These are phyloP conservation scores for Suillus spraguei DNA, from an alignment of 768 basidiomycete species.

Conservation along the genomic window DNA sequence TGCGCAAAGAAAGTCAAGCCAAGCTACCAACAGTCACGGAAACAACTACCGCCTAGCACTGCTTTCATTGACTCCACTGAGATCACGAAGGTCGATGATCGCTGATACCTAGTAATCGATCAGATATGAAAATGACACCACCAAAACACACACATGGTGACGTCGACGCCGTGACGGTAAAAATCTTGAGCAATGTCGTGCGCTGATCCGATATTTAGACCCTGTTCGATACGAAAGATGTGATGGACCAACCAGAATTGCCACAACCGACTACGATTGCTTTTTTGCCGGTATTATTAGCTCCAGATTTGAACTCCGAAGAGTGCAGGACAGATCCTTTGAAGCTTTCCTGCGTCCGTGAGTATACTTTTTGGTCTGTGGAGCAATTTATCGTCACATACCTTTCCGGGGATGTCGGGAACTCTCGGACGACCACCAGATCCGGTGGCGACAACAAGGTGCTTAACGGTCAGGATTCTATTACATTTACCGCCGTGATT, in stretches of 20 bases:
- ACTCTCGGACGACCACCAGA: slow-evolving; percentile 46
- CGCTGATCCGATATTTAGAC: slow-evolving; percentile 22
- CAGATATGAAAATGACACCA: slow-evolving; percentile 6
- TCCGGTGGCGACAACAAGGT: slow-evolving; percentile 61
- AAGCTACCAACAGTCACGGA: background rate
- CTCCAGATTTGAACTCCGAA: slow-evolving; percentile 46
- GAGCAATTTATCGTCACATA: background rate
- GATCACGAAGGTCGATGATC: slow-evolving; percentile 27
- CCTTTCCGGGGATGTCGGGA: slow-evolving; percentile 38
- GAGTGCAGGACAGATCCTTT: slow-evolving; percentile 59
- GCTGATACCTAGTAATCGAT: slow-evolving; percentile 21
- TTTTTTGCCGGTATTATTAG: slow-evolving; percentile 59
- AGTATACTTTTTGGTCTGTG: background rate
- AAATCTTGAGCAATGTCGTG: slow-evolving; percentile 43
- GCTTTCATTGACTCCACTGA: slow-evolving; percentile 15
- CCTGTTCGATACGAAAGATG: background rate
- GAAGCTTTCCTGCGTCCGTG: slow-evolving; percentile 43
- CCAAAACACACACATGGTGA: slow-evolving; percentile 26
- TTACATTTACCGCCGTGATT: slow-evolving; percentile 32
- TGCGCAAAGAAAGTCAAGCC: slow-evolving; percentile 5
- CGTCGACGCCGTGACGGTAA: slow-evolving; percentile 30
- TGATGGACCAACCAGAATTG: slow-evolving; percentile 47
- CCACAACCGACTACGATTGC: slow-evolving; percentile 71
- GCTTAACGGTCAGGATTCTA: slow-evolving; percentile 44
- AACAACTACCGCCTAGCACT: slow-evolving; percentile 15